Percentiles rank a stretch among this genome's conserved stretches.
These are phyloP conservation scores for Aspergillus neotritici DNA, from an alignment of 2,329 filamentous ascomycete genomes.

Conservation along the genomic window DNA sequence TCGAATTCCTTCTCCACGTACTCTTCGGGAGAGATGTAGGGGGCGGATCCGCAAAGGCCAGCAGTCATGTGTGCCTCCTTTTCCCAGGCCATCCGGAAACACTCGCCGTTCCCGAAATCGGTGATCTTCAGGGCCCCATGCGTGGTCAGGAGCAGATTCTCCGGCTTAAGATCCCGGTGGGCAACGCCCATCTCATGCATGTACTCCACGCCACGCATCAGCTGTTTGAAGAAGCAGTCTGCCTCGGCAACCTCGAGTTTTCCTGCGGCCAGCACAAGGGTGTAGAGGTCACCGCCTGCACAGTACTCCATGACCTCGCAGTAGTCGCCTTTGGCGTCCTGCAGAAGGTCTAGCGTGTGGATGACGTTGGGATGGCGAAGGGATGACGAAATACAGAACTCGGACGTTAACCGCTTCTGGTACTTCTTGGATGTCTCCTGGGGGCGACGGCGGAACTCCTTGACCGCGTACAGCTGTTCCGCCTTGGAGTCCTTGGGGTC, in stretches of 20 bases:
- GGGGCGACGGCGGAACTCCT: constrained; percentile 90
- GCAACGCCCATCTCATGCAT: constrained; percentile 99
- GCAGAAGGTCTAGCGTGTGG: constrained; percentile 88
- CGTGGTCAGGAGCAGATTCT: constrained; percentile 89
- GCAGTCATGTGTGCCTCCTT: constrained; percentile 97
- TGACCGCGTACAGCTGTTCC: constrained; percentile 94
- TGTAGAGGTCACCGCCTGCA: constrained; percentile 92
- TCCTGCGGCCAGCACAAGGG: constrained; percentile 79
- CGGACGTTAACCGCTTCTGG: constrained; percentile 91
- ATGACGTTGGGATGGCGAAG: constrained; percentile 97
- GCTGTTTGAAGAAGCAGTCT: constrained; percentile 97
- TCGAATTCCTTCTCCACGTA: constrained; percentile 95
- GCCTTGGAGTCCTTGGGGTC: constrained; percentile 67
- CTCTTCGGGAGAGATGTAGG: constrained; percentile 96
- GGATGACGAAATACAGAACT: constrained; percentile 97
- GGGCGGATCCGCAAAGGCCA: constrained; percentile 89
- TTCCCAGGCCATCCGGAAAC: constrained; percentile 99
- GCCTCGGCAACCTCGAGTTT: constrained; percentile 86
- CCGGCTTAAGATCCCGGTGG: constrained; percentile 92
- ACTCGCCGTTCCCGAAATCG: constrained; percentile 97
- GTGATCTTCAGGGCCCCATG: constrained; percentile 94
- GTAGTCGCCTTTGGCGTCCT: constrained; percentile 94
- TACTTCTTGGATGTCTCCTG: constrained; percentile 97
- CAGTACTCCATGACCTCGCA: constrained; percentile 99
- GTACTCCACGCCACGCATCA: constrained; percentile 98